These are phyloP conservation scores for Funneliformis geosporum DNA, from an alignment of 192 early-diverging fungal genomes.

Conservation along the genomic window DNA sequence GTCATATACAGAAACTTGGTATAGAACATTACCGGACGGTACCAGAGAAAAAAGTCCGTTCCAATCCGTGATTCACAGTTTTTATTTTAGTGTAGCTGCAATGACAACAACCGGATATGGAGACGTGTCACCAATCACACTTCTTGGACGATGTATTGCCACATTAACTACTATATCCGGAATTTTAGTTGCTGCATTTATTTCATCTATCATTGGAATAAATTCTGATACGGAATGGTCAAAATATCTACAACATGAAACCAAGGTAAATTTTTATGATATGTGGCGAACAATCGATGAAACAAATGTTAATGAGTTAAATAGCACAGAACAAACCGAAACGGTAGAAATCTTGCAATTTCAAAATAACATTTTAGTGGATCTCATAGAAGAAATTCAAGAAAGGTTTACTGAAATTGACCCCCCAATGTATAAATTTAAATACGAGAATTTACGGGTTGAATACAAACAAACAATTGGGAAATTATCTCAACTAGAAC, in stretches of 20 bases:
- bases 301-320: neutral
- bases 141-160: neutral
- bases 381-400: neutral
- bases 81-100: conserved; percentile 56
- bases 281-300: neutral
- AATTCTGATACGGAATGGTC: conserved; percentile 54
- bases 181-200: conserved; percentile 54
- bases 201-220: conserved; percentile 54
- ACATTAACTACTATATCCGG: conserved; percentile 51
- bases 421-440: neutral
- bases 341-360: neutral
- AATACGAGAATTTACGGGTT: neutral
- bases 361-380: neutral
- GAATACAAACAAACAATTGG: neutral
- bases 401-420: neutral
- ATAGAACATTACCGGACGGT: neutral
- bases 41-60: conserved; percentile 45
- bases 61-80: conserved; percentile 49
- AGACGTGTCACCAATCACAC: conserved; percentile 49
- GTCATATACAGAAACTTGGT: neutral
- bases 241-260: neutral
- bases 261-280: neutral
- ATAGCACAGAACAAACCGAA: neutral
- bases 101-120: conserved; percentile 57
- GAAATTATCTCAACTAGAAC: neutral